Conservation (phyloP, 495 filamentous ascomycete genomes). For the Annulohypoxylon maeteangense region DNA sequence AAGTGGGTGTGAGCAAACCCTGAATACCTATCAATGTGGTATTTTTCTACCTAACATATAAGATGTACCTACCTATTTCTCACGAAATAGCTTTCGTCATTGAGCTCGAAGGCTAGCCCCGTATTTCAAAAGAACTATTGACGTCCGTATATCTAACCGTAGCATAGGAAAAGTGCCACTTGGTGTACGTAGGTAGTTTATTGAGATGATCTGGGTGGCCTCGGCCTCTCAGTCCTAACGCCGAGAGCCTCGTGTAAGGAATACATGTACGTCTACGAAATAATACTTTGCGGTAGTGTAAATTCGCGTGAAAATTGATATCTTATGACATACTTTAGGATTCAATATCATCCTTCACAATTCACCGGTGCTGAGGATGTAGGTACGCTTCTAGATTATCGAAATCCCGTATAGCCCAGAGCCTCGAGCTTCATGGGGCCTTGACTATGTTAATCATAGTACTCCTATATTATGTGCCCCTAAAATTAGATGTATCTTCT, state of each 20-base stretch:
- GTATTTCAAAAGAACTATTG: neutral
- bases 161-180: neutral
- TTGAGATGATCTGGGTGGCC: neutral
- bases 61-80: neutral
- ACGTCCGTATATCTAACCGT: neutral
- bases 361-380: neutral
- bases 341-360: neutral
- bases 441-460: neutral
- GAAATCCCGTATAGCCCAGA: neutral
- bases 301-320: neutral
- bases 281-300: neutral
- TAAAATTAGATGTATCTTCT: neutral
- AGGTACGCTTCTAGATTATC: neutral
- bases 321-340: neutral
- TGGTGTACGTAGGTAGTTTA: neutral
- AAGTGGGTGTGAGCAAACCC: too few species aligned
- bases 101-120: too few species aligned
- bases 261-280: neutral
- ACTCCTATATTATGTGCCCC: neutral
- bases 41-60: too few species aligned
- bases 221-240: neutral
- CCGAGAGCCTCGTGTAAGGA: neutral
- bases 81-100: neutral
- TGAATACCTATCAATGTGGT: too few species aligned
- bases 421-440: neutral